Base-by-base conservation (phyloP, 495 filamentous ascomycete genomes). In the Hypomontagnella monticulosa region DNA sequence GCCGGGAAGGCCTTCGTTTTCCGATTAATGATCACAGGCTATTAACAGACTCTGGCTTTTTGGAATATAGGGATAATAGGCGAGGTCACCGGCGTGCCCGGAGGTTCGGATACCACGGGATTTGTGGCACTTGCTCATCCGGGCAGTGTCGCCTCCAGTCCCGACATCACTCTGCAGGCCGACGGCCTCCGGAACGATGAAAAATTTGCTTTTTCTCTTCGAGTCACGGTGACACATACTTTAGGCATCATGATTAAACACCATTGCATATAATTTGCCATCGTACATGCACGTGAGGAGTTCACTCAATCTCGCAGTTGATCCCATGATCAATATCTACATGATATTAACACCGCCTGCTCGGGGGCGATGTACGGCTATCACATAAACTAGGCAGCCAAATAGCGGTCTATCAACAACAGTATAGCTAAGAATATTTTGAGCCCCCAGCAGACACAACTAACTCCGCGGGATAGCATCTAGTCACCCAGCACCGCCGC, bases 401-500 rank as follows among this genome's bases (percentile, higher is more conserved):
- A 10, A 9, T 42, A 43, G 50, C 36, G 27, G 18, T 49, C 46
- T 34, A 49, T 34, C 46, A 11, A 34, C 10, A 40, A 15, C 8
- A 23, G 37, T 57, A 40, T 57, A 14, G 42, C 16, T 47, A 14
- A 12, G 27, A 57, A 34, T 57, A 36, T 30, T 33, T 38, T 37
- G 19, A 37, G 30, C 30, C 44, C 40, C 41, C 12, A 16, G 30
- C n/a, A 15, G 19, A 16, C 20, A 34, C 34, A 27, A 30, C 41
- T 12, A 34, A 36, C 46, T 33, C 48, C 46, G 18, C 33, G 10
- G 12, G 9, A 19, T 38, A 14, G 23, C 36, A 19, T n/a, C 50
- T 63, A 65, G 10, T 75, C 62, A 12, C 76, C 78, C 33, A 83
- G 69, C 7, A 84, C 82, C 27, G 81, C 80, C 8, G 71, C 80